Conservation (phyloP, 176 grass and related monocot species). For the Oryza coarctata region DNA sequence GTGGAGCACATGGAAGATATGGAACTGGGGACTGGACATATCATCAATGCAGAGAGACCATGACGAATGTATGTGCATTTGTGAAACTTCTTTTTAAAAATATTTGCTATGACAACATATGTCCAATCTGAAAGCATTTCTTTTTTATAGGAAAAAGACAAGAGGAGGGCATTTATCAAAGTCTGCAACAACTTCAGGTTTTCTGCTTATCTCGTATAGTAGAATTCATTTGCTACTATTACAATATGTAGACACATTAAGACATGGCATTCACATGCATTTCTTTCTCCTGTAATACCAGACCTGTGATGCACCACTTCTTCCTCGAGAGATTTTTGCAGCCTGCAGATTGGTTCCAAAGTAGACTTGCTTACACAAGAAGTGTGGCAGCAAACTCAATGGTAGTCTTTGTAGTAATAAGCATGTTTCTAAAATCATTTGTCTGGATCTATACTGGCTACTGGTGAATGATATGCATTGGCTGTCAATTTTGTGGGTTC, state of each 20-base stretch:
- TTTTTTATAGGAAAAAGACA: constrained; percentile 87
- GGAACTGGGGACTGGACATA: constrained; percentile 90
- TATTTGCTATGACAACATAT: constrained; percentile 6
- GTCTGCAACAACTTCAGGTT: constrained; percentile 87
- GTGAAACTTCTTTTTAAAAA: constrained; percentile 11
- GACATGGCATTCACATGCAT: constrained; percentile 7
- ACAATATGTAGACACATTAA: background rate
- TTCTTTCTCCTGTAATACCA: constrained; percentile 38
- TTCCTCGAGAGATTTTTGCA: constrained; percentile 94
- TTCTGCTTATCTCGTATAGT: constrained; percentile 25
- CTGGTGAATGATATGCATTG: constrained; percentile 13
- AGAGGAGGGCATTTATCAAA: constrained; percentile 79
- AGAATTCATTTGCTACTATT: constrained; percentile 1
- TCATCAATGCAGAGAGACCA: constrained; percentile 81
- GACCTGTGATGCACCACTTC: constrained; percentile 96
- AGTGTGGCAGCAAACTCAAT: constrained; percentile 93
- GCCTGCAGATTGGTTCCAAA: constrained; percentile 88
- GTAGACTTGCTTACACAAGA: constrained; percentile 85
- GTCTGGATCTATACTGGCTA: constrained; percentile 22
- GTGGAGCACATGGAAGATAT: constrained; percentile 86
- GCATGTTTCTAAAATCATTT: constrained; percentile 13
- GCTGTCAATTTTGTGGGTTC: constrained; percentile 27
- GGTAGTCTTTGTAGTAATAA: constrained; percentile 56
- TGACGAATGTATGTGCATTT: constrained; percentile 62
- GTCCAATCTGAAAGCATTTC: constrained; percentile 13